Conservation (phyloP, 1,284 basidiomycete species). For the Ustanciosporium gigantosporum region DNA sequence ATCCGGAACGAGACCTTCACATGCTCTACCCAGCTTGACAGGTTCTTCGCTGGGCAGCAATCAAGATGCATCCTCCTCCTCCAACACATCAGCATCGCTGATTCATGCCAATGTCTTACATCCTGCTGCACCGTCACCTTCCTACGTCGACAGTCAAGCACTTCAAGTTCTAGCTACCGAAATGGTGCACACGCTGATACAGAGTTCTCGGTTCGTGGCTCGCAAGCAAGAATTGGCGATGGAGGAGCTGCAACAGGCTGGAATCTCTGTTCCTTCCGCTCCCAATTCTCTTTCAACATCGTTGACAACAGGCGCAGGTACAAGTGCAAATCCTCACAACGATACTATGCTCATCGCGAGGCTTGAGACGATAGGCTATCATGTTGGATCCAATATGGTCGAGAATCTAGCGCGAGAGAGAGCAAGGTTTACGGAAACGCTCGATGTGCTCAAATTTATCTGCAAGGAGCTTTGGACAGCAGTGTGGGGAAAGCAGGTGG, state of each 20-base stretch:
- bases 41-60: conserved; percentile 1
- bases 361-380: conserved; percentile 79
- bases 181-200: conserved; percentile 62
- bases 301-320: neutral
- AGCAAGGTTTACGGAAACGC: conserved; percentile 75
- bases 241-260: conserved; percentile 47
- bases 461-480: conserved; percentile 92
- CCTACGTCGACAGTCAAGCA: conserved; percentile 72
- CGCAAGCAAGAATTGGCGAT: conserved; percentile 65
- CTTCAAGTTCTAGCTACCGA: conserved; percentile 85
- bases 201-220: conserved; percentile 50
- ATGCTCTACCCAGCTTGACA: conserved; percentile 20
- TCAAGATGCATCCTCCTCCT: conserved; percentile 4
- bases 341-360: conserved; percentile 73
- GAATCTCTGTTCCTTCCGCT: conserved; percentile 8
- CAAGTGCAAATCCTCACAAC: conserved; percentile 61
- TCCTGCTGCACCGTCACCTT: conserved; percentile 61
- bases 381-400: conserved; percentile 81
- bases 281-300: neutral
- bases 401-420: conserved; percentile 79
- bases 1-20: conserved; percentile 16
- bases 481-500: conserved; percentile 90
- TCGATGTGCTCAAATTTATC: conserved; percentile 90
- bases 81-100: conserved; percentile 25
- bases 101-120: conserved; percentile 47